These are phyloP conservation scores for Trametes meyenii DNA, from an alignment of 768 basidiomycete species.

Conservation along the genomic window DNA sequence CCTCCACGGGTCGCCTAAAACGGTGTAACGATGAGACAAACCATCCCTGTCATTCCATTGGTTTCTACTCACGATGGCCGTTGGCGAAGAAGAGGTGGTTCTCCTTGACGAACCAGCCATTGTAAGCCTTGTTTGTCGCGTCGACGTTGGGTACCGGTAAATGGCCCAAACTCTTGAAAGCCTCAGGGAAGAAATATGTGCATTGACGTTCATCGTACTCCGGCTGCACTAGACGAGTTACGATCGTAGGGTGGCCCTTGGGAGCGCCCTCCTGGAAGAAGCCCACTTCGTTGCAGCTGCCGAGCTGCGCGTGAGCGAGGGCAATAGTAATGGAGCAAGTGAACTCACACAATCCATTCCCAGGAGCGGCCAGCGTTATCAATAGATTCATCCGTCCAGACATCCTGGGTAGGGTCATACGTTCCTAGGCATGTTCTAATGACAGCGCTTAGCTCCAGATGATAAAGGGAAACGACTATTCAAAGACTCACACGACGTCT, in stretches of 20 bases:
- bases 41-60: neutral
- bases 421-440: constrained; percentile 44
- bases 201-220: constrained; percentile 71
- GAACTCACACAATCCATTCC: constrained; percentile 64
- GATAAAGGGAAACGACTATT: neutral
- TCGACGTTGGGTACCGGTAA: constrained; percentile 47
- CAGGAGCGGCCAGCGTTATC: constrained; percentile 65
- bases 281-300: constrained; percentile 72
- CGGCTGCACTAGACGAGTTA: constrained; percentile 57
- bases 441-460: neutral
- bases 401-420: constrained; percentile 41
- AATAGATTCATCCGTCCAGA: constrained; percentile 57
- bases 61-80: constrained; percentile 54
- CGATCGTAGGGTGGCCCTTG: constrained; percentile 44
- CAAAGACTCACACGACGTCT: constrained; percentile 49
- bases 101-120: constrained; percentile 63
- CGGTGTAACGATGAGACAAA: neutral
- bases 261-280: constrained; percentile 47
- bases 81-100: constrained; percentile 71
- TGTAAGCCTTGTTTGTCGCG: constrained; percentile 51
- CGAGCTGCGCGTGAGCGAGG: neutral
- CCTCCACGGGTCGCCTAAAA: constrained; percentile 73
- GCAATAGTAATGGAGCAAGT: neutral
- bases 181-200: constrained; percentile 63
- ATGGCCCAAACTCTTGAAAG: constrained; percentile 43